phyloP scores from a whole-genome alignment of 75 land plant species.

The Sequoiadendron giganteum region DNA sequence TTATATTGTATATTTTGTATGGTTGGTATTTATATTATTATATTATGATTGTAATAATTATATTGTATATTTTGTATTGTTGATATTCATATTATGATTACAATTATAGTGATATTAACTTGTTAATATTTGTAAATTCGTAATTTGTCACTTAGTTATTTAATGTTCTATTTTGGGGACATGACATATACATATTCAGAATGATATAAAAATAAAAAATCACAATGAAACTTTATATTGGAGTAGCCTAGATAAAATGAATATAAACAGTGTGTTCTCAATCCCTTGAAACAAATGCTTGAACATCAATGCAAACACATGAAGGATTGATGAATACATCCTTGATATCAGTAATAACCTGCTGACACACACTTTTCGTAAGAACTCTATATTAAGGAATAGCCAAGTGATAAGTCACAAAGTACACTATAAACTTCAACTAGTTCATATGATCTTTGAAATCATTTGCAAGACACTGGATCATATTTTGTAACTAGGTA shows the following conservation, averaged over 20 bases:
- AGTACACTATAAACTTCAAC: background rate
- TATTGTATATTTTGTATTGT: too few relatives aligned
- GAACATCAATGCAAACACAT: background rate
- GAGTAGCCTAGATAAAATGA: background rate
- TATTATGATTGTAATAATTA: too few relatives aligned
- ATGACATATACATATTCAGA: background rate
- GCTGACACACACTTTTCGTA: background rate
- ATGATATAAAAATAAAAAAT: background rate
- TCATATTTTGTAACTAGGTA: conserved; percentile 1
- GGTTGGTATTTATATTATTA: too few relatives aligned
- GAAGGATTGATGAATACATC: background rate
- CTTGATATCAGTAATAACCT: background rate
- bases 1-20: too few relatives aligned
- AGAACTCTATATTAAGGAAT: background rate
- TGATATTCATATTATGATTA: too few relatives aligned
- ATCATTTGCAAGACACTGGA: background rate
- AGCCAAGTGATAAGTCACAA: background rate
- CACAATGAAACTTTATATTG: background rate
- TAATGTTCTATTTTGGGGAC: too few relatives aligned
- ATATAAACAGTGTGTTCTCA: background rate
- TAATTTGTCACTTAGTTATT: too few relatives aligned
- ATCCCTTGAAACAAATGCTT: background rate
- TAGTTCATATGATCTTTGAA: background rate
- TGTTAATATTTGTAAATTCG: too few relatives aligned
- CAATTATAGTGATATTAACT: too few relatives aligned